A percentile compares a stretch with the other conserved stretches of the same genome.
Evolutionary conservation across 345 rosid species (phyloP).

Genomic region (Hibiscus trionum): DNA sequence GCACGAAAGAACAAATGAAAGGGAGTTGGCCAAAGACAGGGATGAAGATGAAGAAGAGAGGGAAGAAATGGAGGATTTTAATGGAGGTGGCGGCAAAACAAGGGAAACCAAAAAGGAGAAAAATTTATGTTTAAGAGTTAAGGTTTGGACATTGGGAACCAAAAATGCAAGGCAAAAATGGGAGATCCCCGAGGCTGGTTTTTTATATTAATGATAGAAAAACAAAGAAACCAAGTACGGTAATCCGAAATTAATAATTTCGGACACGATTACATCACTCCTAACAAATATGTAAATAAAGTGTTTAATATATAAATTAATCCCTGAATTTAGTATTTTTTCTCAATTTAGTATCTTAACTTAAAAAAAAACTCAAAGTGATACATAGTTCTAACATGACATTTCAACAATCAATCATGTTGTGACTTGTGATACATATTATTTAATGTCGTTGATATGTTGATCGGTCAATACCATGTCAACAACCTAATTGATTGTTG

Average conservation of each 20-base stretch:
- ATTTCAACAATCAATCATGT: no score
- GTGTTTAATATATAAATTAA: no score
- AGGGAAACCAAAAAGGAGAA: neutral
- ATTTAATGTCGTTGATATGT: no score
- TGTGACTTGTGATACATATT: no score
- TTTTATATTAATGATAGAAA: neutral
- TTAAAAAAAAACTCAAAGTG: no score
- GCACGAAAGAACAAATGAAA: neutral
- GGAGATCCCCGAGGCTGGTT: neutral
- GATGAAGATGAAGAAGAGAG: neutral
- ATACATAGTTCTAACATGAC: no score
- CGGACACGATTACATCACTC: neutral
- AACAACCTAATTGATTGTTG: no score
- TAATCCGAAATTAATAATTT: neutral
- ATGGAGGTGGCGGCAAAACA: constrained; percentile 9
- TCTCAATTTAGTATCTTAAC: no score
- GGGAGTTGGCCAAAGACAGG: neutral
- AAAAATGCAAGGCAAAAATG: neutral
- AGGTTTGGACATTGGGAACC: neutral
- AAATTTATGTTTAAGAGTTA: neutral
- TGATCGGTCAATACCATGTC: no score
- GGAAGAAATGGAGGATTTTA: neutral
- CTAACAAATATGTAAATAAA: neutral
- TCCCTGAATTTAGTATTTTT: no score
- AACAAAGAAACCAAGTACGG: neutral